phyloP scores from a whole-genome alignment of 2,329 filamentous ascomycete genomes.

The Rhexocercosporidium sp. region DNA sequence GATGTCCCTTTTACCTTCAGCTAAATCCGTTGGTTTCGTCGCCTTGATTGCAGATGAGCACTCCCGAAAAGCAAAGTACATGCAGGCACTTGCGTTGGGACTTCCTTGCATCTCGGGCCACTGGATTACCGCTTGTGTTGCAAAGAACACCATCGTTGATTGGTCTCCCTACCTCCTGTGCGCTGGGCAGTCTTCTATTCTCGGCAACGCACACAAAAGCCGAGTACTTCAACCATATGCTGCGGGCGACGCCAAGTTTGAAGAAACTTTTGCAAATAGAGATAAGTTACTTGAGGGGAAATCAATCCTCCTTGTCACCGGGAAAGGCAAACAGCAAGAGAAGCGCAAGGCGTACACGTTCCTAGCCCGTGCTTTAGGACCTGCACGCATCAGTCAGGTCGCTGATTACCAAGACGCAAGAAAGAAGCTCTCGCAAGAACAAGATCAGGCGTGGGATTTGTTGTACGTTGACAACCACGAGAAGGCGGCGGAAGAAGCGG shows the following conservation, averaged over 20 bases:
- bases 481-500: conserved; percentile 50
- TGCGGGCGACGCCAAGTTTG: conserved; percentile 59
- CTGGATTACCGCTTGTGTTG: conserved; percentile 79
- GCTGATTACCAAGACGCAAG: conserved; percentile 69
- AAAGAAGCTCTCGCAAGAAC: conserved; percentile 55
- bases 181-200: conserved; percentile 77
- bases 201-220: conserved; percentile 79
- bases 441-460: conserved; percentile 68
- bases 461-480: conserved; percentile 73
- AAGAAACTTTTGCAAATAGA: conserved; percentile 62
- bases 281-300: conserved; percentile 67
- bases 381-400: conserved; percentile 68
- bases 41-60: conserved; percentile 86
- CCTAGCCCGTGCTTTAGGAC: conserved; percentile 78
- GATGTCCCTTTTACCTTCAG: conserved; percentile 60
- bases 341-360: conserved; percentile 79
- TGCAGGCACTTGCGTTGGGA: conserved; percentile 90
- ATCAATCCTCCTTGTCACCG: conserved; percentile 74
- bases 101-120: conserved; percentile 83
- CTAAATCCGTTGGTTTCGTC: conserved; percentile 71
- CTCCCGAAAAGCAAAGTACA: conserved; percentile 87
- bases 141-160: conserved; percentile 64
- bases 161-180: conserved; percentile 86
- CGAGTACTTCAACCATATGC: conserved; percentile 69
- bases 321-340: conserved; percentile 63